Base-by-base conservation (phyloP, 805 yeast genomes). In the Cyberlindnera euphorbiae region DNA sequence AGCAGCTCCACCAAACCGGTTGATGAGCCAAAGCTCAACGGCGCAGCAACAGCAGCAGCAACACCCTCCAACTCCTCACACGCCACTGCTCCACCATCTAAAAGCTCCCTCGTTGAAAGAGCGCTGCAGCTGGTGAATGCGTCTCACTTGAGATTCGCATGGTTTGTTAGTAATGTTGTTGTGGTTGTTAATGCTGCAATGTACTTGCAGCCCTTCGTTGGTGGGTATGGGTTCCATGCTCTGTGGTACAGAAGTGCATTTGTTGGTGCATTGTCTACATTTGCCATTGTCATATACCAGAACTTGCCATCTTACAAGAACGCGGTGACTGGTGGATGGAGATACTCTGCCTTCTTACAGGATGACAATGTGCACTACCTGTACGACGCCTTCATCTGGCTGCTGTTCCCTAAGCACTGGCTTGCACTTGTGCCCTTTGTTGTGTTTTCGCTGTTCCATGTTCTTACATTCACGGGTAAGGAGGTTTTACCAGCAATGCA, bases 401-500 rank as follows among this genome's bases (percentile, higher is more conserved):
- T 71, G 52, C 44, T 73, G 6, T 55, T 79, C 39, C 72, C 87
- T 47, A 77, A 81, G 31, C 75, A 71, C 41, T 16, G 21, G 10
- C 55, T 84, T 37, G 72, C 95, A 3, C 63, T 82, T 44, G 57
- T 79, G 17, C 95, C 97, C 37, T 87, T 83, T 55, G 66, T 76
- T 30, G 64, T 84, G 38, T 89, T 82, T 59, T 81, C 96, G 7
- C 55, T 79, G 14, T 88, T 90, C 75, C 97, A 89, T 58, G 78
- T 77, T 9, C 65, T 88, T 52, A 79, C 82, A 14, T 90, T 85
- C 64, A 46, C 73, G 36, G 76, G 82, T 49, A 69, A 77, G 28
- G 72, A 69, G 45, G 46, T 90, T 38, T 65, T 89, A 35, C 95
- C 97, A 26, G 65, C 75, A 6, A 60, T 77, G 17, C 44, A 46